Base-by-base conservation (phyloP, 2,329 filamentous ascomycete species). In the Penicillium sp. region DNA sequence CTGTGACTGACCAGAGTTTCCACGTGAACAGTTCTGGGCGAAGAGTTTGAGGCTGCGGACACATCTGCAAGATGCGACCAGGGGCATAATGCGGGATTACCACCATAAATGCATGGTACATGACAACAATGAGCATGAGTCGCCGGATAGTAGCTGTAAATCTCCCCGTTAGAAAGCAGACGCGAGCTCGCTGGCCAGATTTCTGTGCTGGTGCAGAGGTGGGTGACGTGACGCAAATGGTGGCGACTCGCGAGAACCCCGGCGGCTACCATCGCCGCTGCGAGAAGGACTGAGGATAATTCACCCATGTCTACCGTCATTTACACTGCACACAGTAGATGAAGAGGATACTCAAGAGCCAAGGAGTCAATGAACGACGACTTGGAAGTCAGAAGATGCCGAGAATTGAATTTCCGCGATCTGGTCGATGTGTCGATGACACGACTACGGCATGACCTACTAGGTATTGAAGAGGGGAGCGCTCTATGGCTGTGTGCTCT, bases 211-310 rank as follows among this genome's bases (percentile, higher is more conserved):
- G 47, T 6, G 55, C 30, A 9, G 52, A 46, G 38, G 64, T 61
- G 14, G 63, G 63, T 1, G 62, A 49, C 3, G 57, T 66, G 8
- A 46, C 39, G 46, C 63, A 60, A 13, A 54, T 48, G 8, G 38
- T 44, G 30, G 47, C 33, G n/a, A n/a, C n/a, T n/a, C n/a, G n/a
- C n/a, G n/a, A 61, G 38, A 28, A 56, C 54, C 37, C 54, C 55
- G 2, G 57, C 56, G 5, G 46, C 49, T 7, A 52, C 40, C 25
- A 64, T 50, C n/a, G 49, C 29, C 2, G 53, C 16, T 3, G 54
- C 53, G 1, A 65, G 50, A 1, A 51, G 13, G 18, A 41, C 30
- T 8, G 50, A 27, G 19, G 29, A 29, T 39, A 27, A 10, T 34
- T 49, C 36, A 12, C 34, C 13, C 54, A 55, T 57, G n/a, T 5